A percentile compares a stretch with the other conserved stretches of the same genome.
Conservation (phyloP, 768 basidiomycete species). For the button mushroom (Agaricus bisporus) region DNA sequence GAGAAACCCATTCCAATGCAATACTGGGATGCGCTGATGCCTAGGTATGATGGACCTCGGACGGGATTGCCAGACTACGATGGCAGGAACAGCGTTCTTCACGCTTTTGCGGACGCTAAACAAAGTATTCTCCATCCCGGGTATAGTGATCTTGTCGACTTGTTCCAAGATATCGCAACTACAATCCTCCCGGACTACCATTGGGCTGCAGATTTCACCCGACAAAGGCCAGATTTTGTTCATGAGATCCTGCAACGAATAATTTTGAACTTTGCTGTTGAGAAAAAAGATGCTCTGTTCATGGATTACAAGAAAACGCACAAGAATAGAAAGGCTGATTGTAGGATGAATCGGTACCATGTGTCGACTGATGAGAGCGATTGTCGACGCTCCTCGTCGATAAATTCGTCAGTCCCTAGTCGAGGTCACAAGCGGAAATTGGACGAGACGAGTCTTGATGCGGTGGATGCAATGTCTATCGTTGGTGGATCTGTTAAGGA, state of each 20-base stretch:
- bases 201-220: conserved; percentile 7
- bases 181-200: not conserved
- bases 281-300: conserved; percentile 5
- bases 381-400: no score
- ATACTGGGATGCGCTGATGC: not conserved
- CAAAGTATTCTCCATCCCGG: not conserved
- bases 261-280: conserved; percentile 10
- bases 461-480: no score
- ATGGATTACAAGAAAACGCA: not conserved
- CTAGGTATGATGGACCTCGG: not conserved
- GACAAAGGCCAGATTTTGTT: conserved; percentile 5
- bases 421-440: no score
- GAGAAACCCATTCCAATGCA: not conserved
- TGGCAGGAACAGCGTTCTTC: not conserved
- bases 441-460: no score
- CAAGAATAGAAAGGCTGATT: no score
- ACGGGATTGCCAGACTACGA: not conserved
- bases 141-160: not conserved
- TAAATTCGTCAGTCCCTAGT: no score
- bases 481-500: no score
- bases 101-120: not conserved
- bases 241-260: conserved; percentile 10
- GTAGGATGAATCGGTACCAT: no score
- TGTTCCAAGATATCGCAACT: not conserved
- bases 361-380: no score